Evolutionary conservation across 805 yeast genomes (phyloP).

Genomic region (Candida schatavii): DNA sequence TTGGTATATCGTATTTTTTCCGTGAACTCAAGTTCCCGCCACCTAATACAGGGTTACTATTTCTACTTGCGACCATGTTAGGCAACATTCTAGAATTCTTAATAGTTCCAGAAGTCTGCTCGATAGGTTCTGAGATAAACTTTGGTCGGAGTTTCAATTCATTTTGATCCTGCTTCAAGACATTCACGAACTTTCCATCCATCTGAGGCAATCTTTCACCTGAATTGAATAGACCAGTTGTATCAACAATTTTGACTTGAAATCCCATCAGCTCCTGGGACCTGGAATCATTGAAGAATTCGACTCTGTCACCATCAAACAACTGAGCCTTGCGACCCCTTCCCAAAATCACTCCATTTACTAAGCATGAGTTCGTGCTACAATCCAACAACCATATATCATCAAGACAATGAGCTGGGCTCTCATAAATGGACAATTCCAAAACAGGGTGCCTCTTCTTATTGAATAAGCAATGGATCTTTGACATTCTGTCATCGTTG

Average conservation of each 20-base stretch:
- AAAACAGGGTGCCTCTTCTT: conserved; percentile 60
- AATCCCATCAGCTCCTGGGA: conserved; percentile 54
- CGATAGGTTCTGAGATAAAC: conserved; percentile 14
- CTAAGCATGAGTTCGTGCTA: conserved; percentile 76
- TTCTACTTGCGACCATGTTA: not conserved
- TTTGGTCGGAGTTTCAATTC: conserved; percentile 30
- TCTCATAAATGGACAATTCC: conserved; percentile 52
- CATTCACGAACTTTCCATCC: conserved; percentile 18
- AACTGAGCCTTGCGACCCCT: conserved; percentile 61
- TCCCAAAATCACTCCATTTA: conserved; percentile 59
- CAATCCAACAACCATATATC: conserved; percentile 79
- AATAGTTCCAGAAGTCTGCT: not conserved
- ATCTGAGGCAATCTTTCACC: conserved; percentile 28
- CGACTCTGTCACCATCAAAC: conserved; percentile 62
- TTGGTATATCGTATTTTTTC: conserved; percentile 17
- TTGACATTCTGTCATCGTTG: conserved; percentile 75
- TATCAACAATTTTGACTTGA: conserved; percentile 50
- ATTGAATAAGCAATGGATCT: conserved; percentile 71
- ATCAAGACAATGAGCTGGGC: conserved; percentile 71
- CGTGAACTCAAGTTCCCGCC: conserved; percentile 31
- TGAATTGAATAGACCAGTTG: conserved; percentile 61
- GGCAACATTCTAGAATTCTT: not conserved
- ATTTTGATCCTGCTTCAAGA: conserved; percentile 21
- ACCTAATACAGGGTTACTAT: conserved; percentile 1
- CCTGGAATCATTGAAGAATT: conserved; percentile 60